Conservation (phyloP, 768 basidiomycete species). For the Leccinellum rugosiceps region DNA sequence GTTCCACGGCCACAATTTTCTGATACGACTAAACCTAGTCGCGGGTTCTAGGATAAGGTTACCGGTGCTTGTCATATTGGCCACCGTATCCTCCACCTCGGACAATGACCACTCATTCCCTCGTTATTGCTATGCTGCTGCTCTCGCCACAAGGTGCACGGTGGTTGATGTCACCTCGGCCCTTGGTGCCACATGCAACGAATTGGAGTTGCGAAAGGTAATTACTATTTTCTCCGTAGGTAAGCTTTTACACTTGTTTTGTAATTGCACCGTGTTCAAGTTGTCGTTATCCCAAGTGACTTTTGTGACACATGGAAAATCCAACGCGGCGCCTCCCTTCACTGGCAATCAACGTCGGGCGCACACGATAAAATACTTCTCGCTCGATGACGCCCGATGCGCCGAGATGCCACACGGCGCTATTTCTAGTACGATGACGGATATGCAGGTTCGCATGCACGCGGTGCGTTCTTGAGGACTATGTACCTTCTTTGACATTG, state of each 20-base stretch:
- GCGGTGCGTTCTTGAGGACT: slow-evolving; percentile 63
- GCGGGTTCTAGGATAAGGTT: slow-evolving; percentile 86
- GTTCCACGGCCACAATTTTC: not conserved
- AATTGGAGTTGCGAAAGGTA: slow-evolving; percentile 69
- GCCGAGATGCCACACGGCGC: slow-evolving; percentile 80
- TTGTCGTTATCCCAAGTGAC: slow-evolving; percentile 19
- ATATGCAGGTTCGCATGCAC: slow-evolving; percentile 75
- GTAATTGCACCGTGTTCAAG: not conserved
- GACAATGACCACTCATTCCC: slow-evolving; percentile 78
- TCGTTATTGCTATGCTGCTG: slow-evolving; percentile 74
- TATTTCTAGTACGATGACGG: slow-evolving; percentile 76
- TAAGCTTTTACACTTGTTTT: not conserved
- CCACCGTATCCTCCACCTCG: slow-evolving; percentile 70
- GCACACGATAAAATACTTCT: slow-evolving; percentile 64
- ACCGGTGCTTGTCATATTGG: slow-evolving; percentile 82
- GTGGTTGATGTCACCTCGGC: slow-evolving; percentile 85
- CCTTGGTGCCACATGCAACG: slow-evolving; percentile 85
- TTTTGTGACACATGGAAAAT: slow-evolving; percentile 76
- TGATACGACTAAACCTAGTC: slow-evolving; percentile 79
- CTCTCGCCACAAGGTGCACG: slow-evolving; percentile 72
- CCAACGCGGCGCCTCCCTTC: slow-evolving; percentile 66
- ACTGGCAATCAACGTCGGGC: slow-evolving; percentile 84
- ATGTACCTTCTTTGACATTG: slow-evolving; percentile 39
- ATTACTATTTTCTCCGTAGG: slow-evolving; percentile 60
- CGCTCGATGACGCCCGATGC: slow-evolving; percentile 70